phyloP scores from a whole-genome alignment of 1,284 basidiomycete species.

The Ustanciosporium gigantosporum region DNA sequence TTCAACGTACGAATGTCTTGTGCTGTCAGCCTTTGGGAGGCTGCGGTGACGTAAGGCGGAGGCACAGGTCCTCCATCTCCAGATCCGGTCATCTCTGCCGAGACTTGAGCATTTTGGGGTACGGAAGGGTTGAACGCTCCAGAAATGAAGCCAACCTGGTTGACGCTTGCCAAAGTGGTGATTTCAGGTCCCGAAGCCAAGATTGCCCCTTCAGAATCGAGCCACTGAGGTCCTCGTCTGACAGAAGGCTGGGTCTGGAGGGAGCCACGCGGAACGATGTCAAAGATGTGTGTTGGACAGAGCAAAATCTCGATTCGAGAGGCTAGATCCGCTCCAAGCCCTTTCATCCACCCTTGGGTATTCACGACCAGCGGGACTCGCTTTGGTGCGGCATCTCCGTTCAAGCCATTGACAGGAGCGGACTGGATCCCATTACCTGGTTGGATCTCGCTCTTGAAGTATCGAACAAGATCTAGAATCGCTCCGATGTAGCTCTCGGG shows the following conservation, averaged over 20 bases:
- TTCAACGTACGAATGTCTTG: slow-evolving; percentile 40
- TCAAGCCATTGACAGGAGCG: background rate
- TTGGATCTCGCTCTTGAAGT: slow-evolving; percentile 62
- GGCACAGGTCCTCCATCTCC: slow-evolving; percentile 17
- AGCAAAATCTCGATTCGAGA: slow-evolving; percentile 71
- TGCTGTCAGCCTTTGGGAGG: slow-evolving; percentile 25
- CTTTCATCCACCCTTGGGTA: slow-evolving; percentile 96
- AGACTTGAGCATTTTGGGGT: background rate
- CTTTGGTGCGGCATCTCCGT: background rate
- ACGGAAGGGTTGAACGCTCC: slow-evolving; percentile 1
- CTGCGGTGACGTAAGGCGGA: slow-evolving; percentile 23
- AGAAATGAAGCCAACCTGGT: slow-evolving; percentile 17
- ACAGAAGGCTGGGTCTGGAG: slow-evolving; percentile 4
- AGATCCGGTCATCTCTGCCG: background rate
- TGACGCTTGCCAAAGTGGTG: slow-evolving; percentile 21
- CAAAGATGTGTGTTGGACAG: slow-evolving; percentile 72
- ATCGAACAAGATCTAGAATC: slow-evolving; percentile 71
- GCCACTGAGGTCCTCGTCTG: slow-evolving; percentile 15
- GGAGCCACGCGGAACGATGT: slow-evolving; percentile 47
- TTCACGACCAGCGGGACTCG: slow-evolving; percentile 80
- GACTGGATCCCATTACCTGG: background rate
- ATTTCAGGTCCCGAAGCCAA: slow-evolving; percentile 16
- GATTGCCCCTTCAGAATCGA: slow-evolving; percentile 27
- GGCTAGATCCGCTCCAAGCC: slow-evolving; percentile 82
- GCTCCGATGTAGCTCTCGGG: slow-evolving; percentile 79